Base-by-base conservation (phyloP, 2,329 filamentous ascomycete species). In the Aureobasidium sp. region DNA sequence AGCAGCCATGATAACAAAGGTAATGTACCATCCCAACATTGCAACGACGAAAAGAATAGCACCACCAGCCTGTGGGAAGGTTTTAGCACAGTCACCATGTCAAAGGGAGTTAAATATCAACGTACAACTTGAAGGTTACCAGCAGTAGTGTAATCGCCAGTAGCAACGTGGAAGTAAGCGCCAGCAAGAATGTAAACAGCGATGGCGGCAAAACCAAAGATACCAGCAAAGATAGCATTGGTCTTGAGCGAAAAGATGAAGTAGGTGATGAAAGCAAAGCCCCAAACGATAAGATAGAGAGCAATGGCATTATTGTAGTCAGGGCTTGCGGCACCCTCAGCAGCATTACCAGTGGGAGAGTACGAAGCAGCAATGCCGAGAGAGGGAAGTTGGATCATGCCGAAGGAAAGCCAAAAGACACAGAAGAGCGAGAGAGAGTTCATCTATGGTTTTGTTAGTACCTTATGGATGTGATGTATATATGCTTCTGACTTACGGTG, bases 391-490 rank as follows among this genome's bases (percentile, higher is more conserved):
- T 82, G 77, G 1, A 82, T 70, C 50, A 81, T 66, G 16, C 78
- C 80, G 66, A 83, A 82, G 2, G 76, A 79, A 4, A 81, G 72
- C 78, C 79, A 82, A 67, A 82, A 82, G 65, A 81, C 78, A 44
- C 74, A 72, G 65, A 82, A 82, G 41, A 82, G 72, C 4, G 76
- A 78, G 70, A 79, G 79, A 0, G 80, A 77, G 74, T 81, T 79
- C 79, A 82, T 82, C 55, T 59, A 7, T 4, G 9, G 11, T 1
- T 2, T 45, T 13, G 15, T 59, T 3, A 59, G 44, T 30, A 48
- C 6, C 5, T 15, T 10, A 5, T 4, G 25, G 7, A 13, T 13
- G 15, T 41, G 1, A 9, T 7, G 7, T n/a, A 2, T 1, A 13
- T 27, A 16, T 4, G 21, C 1, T 2, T 39, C 15, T 21, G 21